Conservation (phyloP, 169 alveolate genomes). For the Eimeria necatrix region DNA sequence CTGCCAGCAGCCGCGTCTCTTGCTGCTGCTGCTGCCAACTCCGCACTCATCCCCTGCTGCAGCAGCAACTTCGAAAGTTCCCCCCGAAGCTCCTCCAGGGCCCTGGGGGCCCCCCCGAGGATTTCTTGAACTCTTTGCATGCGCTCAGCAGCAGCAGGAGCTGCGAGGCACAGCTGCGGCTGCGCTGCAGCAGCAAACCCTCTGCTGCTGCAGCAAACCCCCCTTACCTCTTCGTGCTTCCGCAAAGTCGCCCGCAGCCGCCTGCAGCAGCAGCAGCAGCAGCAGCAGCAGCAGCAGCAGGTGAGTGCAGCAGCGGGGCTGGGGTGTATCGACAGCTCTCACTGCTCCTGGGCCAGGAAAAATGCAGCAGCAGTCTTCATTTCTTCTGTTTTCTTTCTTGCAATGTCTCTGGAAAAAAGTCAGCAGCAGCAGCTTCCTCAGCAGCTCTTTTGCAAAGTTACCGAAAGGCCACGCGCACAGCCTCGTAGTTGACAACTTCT, state of each 20-base stretch:
- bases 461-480: constrained; percentile 71
- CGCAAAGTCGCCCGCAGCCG: neutral
- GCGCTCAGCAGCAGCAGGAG: neutral
- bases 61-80: neutral
- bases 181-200: no score
- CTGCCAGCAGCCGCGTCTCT: neutral
- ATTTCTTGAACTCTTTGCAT: neutral
- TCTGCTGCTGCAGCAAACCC: no score
- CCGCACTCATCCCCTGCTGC: neutral
- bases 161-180: neutral
- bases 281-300: no score
- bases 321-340: no score
- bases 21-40: neutral
- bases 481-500: constrained; percentile 84
- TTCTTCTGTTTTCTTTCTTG: neutral
- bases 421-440: neutral
- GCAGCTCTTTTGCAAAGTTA: neutral
- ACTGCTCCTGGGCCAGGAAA: neutral
- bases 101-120: neutral
- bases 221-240: neutral
- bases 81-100: neutral
- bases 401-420: neutral
- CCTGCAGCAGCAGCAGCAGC: no score
- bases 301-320: no score
- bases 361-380: neutral